Percentiles rank a stretch among this genome's conserved stretches.
These are phyloP conservation scores for Crithidia mellificae DNA, from an alignment of 208 protist species.

Conservation along the genomic window DNA sequence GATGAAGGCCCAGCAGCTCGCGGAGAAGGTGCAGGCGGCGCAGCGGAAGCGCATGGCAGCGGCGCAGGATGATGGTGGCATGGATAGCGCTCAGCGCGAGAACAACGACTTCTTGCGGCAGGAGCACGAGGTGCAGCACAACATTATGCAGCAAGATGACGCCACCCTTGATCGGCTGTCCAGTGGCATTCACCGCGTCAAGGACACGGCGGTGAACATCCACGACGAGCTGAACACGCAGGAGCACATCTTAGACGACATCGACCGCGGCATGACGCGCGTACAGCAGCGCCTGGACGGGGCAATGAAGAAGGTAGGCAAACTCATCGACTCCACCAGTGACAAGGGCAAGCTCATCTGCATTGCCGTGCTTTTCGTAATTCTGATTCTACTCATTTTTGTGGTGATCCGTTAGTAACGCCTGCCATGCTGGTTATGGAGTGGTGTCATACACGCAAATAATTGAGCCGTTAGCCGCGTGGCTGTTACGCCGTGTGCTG, in stretches of 20 bases:
- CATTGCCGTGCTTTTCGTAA: slow-evolving; percentile 72
- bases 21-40: slow-evolving; percentile 46
- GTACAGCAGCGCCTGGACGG: slow-evolving; percentile 73
- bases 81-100: slow-evolving; percentile 35
- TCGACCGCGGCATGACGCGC: slow-evolving; percentile 73
- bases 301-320: slow-evolving; percentile 69
- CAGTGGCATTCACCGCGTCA: slow-evolving; percentile 64
- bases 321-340: slow-evolving; percentile 76
- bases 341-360: slow-evolving; percentile 79
- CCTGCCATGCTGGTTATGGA: too few relatives aligned
- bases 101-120: slow-evolving; percentile 72
- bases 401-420: slow-evolving; percentile 55
- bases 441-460: not conserved
- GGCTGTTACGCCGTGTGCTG: too few relatives aligned
- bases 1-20: slow-evolving; percentile 58
- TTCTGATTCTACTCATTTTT: slow-evolving; percentile 69
- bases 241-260: slow-evolving; percentile 73
- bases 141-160: slow-evolving; percentile 68
- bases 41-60: slow-evolving; percentile 42
- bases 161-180: slow-evolving; percentile 69
- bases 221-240: slow-evolving; percentile 81
- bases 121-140: slow-evolving; percentile 62
- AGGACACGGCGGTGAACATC: slow-evolving; percentile 75
- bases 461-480: too few relatives aligned
- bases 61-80: slow-evolving; percentile 23